A percentile compares a stretch with the other conserved stretches of the same genome.
Conservation (phyloP, 768 basidiomycete species). For the Candolleomyces eurysporus region DNA sequence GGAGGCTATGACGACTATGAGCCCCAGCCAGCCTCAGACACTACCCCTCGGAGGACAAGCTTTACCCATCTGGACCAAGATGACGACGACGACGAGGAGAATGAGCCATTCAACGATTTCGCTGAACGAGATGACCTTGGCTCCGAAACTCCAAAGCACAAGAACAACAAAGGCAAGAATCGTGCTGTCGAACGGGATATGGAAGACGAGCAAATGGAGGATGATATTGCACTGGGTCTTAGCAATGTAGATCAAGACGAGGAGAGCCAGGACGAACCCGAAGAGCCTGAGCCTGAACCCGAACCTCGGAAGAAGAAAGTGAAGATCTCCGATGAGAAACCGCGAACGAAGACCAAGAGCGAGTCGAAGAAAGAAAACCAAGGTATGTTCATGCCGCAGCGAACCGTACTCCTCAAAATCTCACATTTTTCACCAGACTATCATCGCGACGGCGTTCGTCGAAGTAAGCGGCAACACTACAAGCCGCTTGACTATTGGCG, state of each 20-base stretch:
- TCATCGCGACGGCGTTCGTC: constrained; percentile 58
- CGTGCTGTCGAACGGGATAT: constrained; percentile 38
- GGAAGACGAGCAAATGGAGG: constrained; percentile 41
- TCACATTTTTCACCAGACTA: constrained; percentile 18
- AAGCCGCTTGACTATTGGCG: constrained; percentile 90
- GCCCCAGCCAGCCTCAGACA: constrained; percentile 21
- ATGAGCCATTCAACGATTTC: constrained; percentile 11
- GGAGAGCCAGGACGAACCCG: constrained; percentile 22
- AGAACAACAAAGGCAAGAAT: constrained; percentile 40
- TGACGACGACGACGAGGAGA: constrained; percentile 42
- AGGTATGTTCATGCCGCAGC: constrained; percentile 21
- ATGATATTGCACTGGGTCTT: constrained; percentile 42
- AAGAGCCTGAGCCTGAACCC: constrained; percentile 9
- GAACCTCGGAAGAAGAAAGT: constrained; percentile 37
- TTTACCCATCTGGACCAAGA: constrained; percentile 51
- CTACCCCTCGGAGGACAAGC: constrained; percentile 35
- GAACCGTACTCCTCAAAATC: background rate
- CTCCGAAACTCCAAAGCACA: constrained; percentile 23
- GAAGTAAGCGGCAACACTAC: constrained; percentile 66
- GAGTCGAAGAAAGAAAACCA: constrained; percentile 41
- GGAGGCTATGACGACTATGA: constrained; percentile 27
- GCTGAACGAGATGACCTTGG: background rate
- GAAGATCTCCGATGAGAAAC: constrained; percentile 21
- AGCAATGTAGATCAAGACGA: constrained; percentile 27
- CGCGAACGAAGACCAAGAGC: constrained; percentile 21